A percentile compares a stretch with the other conserved stretches of the same genome.
These are phyloP conservation scores for Canna indica DNA, from an alignment of 176 grass and related monocot species.

Conservation along the genomic window DNA sequence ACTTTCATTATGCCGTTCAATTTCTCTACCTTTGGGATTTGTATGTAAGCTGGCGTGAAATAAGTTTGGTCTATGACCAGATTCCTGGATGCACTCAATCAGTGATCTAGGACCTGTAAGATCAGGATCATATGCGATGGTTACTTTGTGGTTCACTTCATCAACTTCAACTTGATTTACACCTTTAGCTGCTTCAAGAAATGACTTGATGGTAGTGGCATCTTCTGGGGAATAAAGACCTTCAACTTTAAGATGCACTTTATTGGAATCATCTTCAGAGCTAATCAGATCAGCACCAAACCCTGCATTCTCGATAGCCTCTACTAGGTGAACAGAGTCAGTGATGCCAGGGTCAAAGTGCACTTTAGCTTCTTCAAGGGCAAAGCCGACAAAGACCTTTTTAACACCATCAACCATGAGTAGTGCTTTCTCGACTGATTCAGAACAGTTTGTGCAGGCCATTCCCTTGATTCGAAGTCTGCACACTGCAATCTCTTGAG, in stretches of 20 bases:
- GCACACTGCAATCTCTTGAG: conserved; percentile 80
- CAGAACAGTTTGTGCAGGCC: conserved; percentile 94
- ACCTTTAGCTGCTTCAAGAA: conserved; percentile 55
- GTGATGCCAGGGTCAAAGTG: conserved; percentile 85
- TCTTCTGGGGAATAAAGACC: conserved; percentile 54
- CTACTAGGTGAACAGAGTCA: conserved; percentile 41
- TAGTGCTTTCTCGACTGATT: conserved; percentile 76
- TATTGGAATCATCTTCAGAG: conserved; percentile 74
- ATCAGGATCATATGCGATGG: conserved; percentile 72
- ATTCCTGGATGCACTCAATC: conserved; percentile 59
- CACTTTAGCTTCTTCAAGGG: conserved; percentile 92
- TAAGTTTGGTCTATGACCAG: conserved; percentile 36
- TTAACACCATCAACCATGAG: conserved; percentile 83
- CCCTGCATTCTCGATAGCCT: conserved; percentile 92
- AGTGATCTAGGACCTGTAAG: conserved; percentile 82
- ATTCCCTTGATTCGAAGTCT: conserved; percentile 95
- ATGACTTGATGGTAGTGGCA: conserved; percentile 49
- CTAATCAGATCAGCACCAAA: conserved; percentile 86
- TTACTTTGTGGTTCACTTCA: conserved; percentile 39
- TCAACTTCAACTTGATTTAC: conserved; percentile 68
- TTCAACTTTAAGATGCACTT: conserved; percentile 78
- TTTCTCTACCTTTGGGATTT: conserved; percentile 61
- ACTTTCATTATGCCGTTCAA: conserved; percentile 54
- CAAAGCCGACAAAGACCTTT: conserved; percentile 78
- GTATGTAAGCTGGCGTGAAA: conserved; percentile 59